Conservation (phyloP, 23 red algal genomes). For the Gracilaria caudata region DNA sequence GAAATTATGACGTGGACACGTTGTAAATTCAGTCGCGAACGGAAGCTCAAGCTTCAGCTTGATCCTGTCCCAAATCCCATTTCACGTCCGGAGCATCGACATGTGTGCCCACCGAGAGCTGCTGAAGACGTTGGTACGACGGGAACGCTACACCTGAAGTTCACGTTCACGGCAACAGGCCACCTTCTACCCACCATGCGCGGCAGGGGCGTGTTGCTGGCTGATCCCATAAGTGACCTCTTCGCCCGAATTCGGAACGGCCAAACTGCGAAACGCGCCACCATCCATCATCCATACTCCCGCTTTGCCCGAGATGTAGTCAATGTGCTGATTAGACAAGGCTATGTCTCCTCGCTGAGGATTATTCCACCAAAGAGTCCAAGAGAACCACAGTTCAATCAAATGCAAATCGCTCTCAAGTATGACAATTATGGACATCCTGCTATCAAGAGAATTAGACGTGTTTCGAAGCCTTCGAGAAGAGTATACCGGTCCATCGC, state of each 20-base stretch:
- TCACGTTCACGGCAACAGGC: too few relatives aligned
- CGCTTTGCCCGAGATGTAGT: slow-evolving; percentile 49
- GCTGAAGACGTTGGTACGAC: too few relatives aligned
- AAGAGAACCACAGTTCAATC: slow-evolving; percentile 50
- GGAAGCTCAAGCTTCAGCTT: neutral
- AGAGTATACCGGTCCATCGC: slow-evolving; percentile 40
- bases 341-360: slow-evolving; percentile 50
- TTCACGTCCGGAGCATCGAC: too few relatives aligned
- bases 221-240: slow-evolving; percentile 61
- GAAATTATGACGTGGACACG: slow-evolving; percentile 17
- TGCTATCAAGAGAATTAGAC: slow-evolving; percentile 46
- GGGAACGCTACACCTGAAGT: too few relatives aligned
- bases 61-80: too few relatives aligned
- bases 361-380: slow-evolving; percentile 59
- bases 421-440: slow-evolving; percentile 53
- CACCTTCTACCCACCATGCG: slow-evolving; percentile 33
- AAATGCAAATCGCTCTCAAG: slow-evolving; percentile 56
- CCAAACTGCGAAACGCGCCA: slow-evolving; percentile 54
- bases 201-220: slow-evolving; percentile 51
- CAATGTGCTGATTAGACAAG: slow-evolving; percentile 47
- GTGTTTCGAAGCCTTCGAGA: slow-evolving; percentile 68
- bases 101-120: too few relatives aligned
- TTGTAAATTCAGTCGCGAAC: neutral
- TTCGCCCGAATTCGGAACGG: slow-evolving; percentile 72
- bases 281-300: slow-evolving; percentile 52